Conservation (phyloP, 371 early-diverging fungal genomes). For the Amoeboaphelidium occidentale region DNA sequence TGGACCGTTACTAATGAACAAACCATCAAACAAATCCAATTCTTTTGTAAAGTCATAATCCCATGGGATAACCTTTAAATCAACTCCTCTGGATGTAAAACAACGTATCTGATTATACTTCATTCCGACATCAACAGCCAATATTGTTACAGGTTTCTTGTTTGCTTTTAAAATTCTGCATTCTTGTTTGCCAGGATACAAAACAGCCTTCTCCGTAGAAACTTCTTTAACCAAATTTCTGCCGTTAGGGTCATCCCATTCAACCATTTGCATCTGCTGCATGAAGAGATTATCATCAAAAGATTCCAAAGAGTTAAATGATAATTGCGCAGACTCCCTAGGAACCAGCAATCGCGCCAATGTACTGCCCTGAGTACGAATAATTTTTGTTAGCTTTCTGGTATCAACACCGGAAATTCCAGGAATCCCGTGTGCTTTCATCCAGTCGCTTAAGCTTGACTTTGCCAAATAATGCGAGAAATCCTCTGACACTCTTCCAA, state of each 20-base stretch:
- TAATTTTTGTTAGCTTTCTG: constrained; percentile 70
- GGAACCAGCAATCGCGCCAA: constrained; percentile 60
- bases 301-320: neutral
- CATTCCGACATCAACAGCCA: constrained; percentile 92
- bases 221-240: constrained; percentile 81
- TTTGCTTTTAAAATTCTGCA: constrained; percentile 31
- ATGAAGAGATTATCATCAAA: neutral
- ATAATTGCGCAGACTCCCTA: constrained; percentile 7
- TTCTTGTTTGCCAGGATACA: constrained; percentile 38
- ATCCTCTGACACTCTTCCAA: constrained; percentile 65
- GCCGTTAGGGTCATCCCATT: constrained; percentile 73
- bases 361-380: constrained; percentile 67
- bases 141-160: constrained; percentile 52
- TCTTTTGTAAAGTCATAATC: constrained; percentile 57
- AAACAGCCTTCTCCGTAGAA: constrained; percentile 42
- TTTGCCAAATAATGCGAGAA: constrained; percentile 74
- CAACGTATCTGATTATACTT: constrained; percentile 92
- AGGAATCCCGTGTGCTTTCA: constrained; percentile 59
- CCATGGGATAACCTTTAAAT: constrained; percentile 82
- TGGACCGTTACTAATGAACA: constrained; percentile 90
- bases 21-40: constrained; percentile 49
- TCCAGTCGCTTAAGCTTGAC: constrained; percentile 62
- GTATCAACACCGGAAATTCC: constrained; percentile 83
- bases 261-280: constrained; percentile 13
- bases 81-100: constrained; percentile 75